Base-by-base conservation (phyloP, 1,284 basidiomycete species). In the Puccinia polysora region DNA sequence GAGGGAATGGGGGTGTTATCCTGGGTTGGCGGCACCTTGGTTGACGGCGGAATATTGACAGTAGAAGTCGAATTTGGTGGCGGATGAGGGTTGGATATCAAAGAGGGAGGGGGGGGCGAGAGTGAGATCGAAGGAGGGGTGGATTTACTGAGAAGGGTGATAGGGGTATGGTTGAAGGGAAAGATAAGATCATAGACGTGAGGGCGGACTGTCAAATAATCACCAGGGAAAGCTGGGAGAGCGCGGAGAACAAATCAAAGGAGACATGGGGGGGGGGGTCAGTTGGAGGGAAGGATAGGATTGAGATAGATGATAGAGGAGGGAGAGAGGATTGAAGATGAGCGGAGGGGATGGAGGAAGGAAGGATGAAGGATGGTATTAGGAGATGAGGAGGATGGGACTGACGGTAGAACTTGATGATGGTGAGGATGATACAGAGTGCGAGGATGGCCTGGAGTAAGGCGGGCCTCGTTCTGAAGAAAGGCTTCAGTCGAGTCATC, bases 341-440 rank as follows among this genome's bases (percentile, higher is more conserved):
- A n/a, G 43, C 47, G 12, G 43, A 49, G 60, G 40, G 30, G 25
- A 50, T 49, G 23, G 60, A 47, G 28, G 45, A 63, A n/a, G 30
- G 43, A 28, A 47, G 23, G 43, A 30, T 63, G 36, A 34, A 47
- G 30, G 43, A 30, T 63, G 40, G 10, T 10, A n/a, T 63, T 7
- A 23, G 23, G 8, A 40, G 40, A 63, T 2, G 43, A 3, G 47
- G 25, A 30, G n/a, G 60, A 23, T 47, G 60, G 20, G 28, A 30
- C 47, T 49, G 20, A 38, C 47, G 52, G 25, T 34, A 47, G 38
- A 50, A 58, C 28, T 30, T 63, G 43, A 50, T 5, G 60, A 50
- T 47, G 30, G 38, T 63, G 60, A 50, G 60, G n/a, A 36, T 43
- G 25, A 50, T 4, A 32, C 43, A 47, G 60, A 50, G 40, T 20